A percentile compares a stretch with the other conserved stretches of the same genome.
phyloP scores from a whole-genome alignment of 495 filamentous ascomycete genomes.

The Penicillium arizonense region DNA sequence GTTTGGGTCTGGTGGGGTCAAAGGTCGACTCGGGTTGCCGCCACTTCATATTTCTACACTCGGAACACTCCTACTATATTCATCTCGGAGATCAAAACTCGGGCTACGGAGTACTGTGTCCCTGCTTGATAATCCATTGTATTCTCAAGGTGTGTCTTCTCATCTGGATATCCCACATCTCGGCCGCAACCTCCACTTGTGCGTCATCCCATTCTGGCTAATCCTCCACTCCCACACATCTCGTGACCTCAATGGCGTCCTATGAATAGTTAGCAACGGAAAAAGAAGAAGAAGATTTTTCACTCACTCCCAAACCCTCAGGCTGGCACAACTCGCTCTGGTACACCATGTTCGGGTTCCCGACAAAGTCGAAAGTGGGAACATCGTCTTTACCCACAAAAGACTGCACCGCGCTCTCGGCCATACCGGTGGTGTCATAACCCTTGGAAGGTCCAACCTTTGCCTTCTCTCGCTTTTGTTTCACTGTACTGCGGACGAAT shows the following conservation, averaged over 20 bases:
- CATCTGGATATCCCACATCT: neutral
- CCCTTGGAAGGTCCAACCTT: conserved; percentile 28
- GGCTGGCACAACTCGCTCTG: conserved; percentile 63
- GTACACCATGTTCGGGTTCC: conserved; percentile 71
- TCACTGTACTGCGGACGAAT: conserved; percentile 36
- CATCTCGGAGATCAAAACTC: too few species aligned
- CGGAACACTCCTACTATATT: neutral
- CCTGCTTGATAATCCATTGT: too few species aligned
- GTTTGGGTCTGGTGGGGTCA: conserved; percentile 24
- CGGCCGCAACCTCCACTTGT: neutral
- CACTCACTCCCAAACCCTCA: conserved; percentile 39
- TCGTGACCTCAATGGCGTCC: conserved; percentile 73
- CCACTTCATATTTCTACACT: neutral
- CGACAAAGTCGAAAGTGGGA: conserved; percentile 46
- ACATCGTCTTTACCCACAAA: conserved; percentile 37
- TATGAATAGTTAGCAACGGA: conserved; percentile 26
- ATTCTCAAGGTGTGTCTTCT: too few species aligned
- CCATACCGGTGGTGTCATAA: conserved; percentile 30
- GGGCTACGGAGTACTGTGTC: too few species aligned
- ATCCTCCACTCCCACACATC: conserved; percentile 53
- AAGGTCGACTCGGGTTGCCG: conserved; percentile 2
- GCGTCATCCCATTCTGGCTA: conserved; percentile 1
- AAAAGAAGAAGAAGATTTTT: neutral
- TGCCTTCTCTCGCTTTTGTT: conserved; percentile 33
- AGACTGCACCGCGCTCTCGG: conserved; percentile 23